Evolutionary conservation across 345 rosid species (phyloP), one percentile per base, ranked within the genome.

Genomic region (Clausena lansium): DNA sequence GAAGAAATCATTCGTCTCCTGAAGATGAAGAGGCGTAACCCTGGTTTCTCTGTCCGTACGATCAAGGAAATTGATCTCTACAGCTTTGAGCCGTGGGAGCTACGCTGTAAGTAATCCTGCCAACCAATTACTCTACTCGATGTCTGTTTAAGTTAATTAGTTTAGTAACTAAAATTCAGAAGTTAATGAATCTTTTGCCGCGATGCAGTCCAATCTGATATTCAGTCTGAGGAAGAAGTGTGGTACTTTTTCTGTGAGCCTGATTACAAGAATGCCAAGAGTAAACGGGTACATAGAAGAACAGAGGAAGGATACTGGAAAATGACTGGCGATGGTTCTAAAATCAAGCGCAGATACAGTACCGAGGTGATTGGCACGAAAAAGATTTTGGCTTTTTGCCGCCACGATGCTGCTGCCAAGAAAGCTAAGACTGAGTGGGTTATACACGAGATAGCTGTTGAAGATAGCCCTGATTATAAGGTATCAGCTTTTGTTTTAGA

Each of bases 301-400:
- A 84, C 87, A 4, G 35, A 22, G 41, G 2, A 17, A 32, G 91
- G 93, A 4, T 79, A 8, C 41, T 89, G 91, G 91, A 88, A 89
- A 81, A 5, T 68, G 38, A 85, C 91, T 0, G 92, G 92, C 24
- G 70, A 32, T 4, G 58, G 55, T 67, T 82, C 88, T 1, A 2
- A 28, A 8, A 69, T 87, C 58, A 77, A 71, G 35, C 19, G 75
- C 38, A 22, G 74, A 33, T 47, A 30, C 25, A 50, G 76, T 2
- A 39, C 13, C 4, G 67, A 36, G 10, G 80, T 59, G 68, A 87
- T 87, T 24, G 92, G 89, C 10, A 67, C 54, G 1, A 85, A 87
- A 81, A 89, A 55, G 77, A 85, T 79, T 11, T 27, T 89, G 70
- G 85, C 86, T 0, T 87, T 81, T 63, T 25, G 5, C 50, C 19